Conservation (phyloP, 2,329 filamentous ascomycete species). For the Pestalotiopsis sp. region DNA sequence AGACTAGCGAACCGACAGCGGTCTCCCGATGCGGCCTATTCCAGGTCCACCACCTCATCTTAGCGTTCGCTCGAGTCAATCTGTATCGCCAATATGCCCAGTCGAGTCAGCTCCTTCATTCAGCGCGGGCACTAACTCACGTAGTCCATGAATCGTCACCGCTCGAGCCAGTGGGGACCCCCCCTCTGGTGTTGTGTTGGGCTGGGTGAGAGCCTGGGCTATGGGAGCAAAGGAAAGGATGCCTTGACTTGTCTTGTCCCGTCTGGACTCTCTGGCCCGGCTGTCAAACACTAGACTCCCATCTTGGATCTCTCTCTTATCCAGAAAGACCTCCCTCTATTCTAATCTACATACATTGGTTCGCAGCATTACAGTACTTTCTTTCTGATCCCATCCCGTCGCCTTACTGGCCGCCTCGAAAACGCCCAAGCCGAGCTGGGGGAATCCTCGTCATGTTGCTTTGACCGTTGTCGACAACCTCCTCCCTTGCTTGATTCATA, state of each 20-base stretch:
- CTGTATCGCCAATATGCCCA: not conserved
- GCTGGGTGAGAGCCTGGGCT: not conserved
- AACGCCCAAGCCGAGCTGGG: not conserved
- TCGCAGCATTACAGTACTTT: not conserved
- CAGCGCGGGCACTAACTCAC: conserved; percentile 8
- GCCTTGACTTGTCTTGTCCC: not conserved
- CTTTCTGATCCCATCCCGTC: not conserved
- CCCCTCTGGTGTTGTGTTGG: not conserved
- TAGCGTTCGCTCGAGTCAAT: conserved; percentile 1
- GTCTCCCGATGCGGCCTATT: conserved; percentile 6
- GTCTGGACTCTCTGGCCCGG: not conserved
- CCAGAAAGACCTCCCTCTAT: not conserved
- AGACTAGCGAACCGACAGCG: not conserved
- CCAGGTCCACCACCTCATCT: conserved; percentile 1
- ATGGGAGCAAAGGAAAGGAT: not conserved
- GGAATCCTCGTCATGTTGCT: not conserved
- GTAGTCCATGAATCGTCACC: conserved; percentile 9
- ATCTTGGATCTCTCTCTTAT: not conserved
- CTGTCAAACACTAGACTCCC: not conserved
- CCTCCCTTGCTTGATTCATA: not conserved
- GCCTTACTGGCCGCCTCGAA: not conserved
- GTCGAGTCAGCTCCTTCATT: conserved; percentile 4
- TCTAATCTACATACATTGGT: not conserved
- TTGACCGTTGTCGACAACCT: not conserved
- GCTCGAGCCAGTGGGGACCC: conserved; percentile 3